Evolutionary conservation across 148 eudicot genomes (phyloP), one percentile per base, ranked within the genome.

Genomic region (Pharnaceum exiguum): DNA sequence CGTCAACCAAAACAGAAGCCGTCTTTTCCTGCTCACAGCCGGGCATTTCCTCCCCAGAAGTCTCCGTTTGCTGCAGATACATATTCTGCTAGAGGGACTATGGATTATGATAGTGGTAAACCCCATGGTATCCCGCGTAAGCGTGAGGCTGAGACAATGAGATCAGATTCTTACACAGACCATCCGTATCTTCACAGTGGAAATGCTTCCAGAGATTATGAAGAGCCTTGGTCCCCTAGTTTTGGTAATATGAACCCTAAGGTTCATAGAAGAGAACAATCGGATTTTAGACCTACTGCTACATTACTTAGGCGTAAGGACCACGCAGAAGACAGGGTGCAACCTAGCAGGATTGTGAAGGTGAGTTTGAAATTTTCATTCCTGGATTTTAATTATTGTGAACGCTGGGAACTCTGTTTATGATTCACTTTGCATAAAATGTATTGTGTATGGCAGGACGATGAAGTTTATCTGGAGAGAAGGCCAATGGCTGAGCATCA

Each of bases 401-500:
- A 29, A 33, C 30, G 10, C 5, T 4, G 51, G 12, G 3, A 55
- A 17, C 22, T 50, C 15, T 53, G 51, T n/a, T 51, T 38, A 4
- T 7, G 12, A 44, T 42, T 36, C 5, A 10, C 50, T 70, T 51
- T 30, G 19, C 39, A 57, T 49, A 68, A 63, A 62, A 56, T 26
- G 8, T 50, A 52, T 19, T 62, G 40, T 21, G 44, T 21, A 63
- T 70, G 44, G 46, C 75, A 86, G 90, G 90, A 68, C 40, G 84
- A 63, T 38, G 78, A 68, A 50, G 22, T 54, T 6, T 70, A 45
- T 62, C 66, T 72, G 59, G 79, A 73, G 22, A 67, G 74, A 77
- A 76, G 67, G 60, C 36, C 39, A 10, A 21, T 50, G n/a, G 67
- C 55, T 42, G 86, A 69, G 29, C 57, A 65, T 55, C 55, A 39